Base-by-base conservation (phyloP, 805 yeast genomes). In the Pichia paraexigua region DNA sequence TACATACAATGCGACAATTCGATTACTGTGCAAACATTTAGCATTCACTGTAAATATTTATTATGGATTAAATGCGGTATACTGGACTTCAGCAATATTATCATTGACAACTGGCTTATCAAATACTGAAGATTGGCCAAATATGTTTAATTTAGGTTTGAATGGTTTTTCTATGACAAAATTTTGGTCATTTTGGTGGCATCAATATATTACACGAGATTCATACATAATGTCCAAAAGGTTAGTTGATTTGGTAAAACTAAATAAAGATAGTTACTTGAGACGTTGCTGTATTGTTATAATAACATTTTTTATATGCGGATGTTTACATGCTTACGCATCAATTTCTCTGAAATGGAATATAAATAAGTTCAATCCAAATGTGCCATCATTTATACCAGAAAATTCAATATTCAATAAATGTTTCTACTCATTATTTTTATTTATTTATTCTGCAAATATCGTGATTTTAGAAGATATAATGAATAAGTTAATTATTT, bases 121-220 rank as follows among this genome's bases (percentile, higher is more conserved):
- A 1, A 35, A 35, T 12, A 45, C 41, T 13, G 48, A 53, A 17
- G 49, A 54, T 9, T 54, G 54, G 55, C 57, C 57, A 5, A 48
- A 35, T 28, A 43, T 43, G 48, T 54, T 54, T 41, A 51, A 53
- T 24, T 5, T 53, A 7, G 44, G 47, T 15, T 11, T 21, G n/a
- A 43, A 43, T 10, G 54, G 50, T 2, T 43, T 21, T 13, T 20
- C 43, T 8, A 43, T 54, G 46, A 21, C 43, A 28, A 24, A 41
- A 1, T 54, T 54, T 35, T 54, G 57, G 57, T 35, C 53, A 11
- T 9, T 37, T 21, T 53, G 56, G 54, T 54, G 57, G 57, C 57
- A 54, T 42, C 56, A 54, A 43, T 50, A 47, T 37, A 40, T 53
- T 21, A 45, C 56, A 10, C 30, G 51, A 25, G 56, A 53, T 35